These are phyloP conservation scores for Erysimum cheiranthoides DNA, from an alignment of 345 rosid species.

Conservation along the genomic window DNA sequence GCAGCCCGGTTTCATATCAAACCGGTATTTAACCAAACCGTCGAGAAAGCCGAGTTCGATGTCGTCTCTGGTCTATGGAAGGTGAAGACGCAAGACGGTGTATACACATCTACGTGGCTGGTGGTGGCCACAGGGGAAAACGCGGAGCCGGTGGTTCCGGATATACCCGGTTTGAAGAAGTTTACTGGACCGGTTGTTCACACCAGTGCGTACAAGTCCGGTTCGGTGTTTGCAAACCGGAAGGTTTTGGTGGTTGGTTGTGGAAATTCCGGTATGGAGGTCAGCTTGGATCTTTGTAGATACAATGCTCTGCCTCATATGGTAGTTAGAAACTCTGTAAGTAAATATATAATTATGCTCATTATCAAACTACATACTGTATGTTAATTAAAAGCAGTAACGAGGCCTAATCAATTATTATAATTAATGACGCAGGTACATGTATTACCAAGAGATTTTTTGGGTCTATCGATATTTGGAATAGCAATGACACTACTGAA, in stretches of 20 bases:
- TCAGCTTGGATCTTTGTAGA: slow-evolving; percentile 78
- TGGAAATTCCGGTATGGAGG: slow-evolving; percentile 96
- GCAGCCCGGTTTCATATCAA: slow-evolving; percentile 68
- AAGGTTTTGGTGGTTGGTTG: slow-evolving; percentile 81
- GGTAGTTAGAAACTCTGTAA: slow-evolving; percentile 72
- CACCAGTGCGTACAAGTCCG: slow-evolving; percentile 71
- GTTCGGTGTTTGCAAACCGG: slow-evolving; percentile 53
- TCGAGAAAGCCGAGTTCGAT: slow-evolving; percentile 64
- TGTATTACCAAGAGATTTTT: slow-evolving; percentile 86
- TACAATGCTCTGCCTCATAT: slow-evolving; percentile 64
- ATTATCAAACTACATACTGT: not conserved
- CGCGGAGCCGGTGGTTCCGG: slow-evolving; percentile 80
- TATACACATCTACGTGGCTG: slow-evolving; percentile 69
- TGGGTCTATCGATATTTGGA: slow-evolving; percentile 84
- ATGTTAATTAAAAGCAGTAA: not conserved
- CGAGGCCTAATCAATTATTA: not conserved
- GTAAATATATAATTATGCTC: not conserved
- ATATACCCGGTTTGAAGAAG: slow-evolving; percentile 58
- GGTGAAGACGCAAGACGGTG: slow-evolving; percentile 60
- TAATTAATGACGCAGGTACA: slow-evolving; percentile 61
- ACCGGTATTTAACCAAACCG: slow-evolving; percentile 71
- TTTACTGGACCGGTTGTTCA: slow-evolving; percentile 62
- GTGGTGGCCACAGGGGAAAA: slow-evolving; percentile 88
- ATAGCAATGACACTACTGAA: slow-evolving; percentile 79
- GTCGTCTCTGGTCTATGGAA: slow-evolving; percentile 58